Conservation (phyloP, 2,329 filamentous ascomycete genomes). For the Alternaria sp. region DNA sequence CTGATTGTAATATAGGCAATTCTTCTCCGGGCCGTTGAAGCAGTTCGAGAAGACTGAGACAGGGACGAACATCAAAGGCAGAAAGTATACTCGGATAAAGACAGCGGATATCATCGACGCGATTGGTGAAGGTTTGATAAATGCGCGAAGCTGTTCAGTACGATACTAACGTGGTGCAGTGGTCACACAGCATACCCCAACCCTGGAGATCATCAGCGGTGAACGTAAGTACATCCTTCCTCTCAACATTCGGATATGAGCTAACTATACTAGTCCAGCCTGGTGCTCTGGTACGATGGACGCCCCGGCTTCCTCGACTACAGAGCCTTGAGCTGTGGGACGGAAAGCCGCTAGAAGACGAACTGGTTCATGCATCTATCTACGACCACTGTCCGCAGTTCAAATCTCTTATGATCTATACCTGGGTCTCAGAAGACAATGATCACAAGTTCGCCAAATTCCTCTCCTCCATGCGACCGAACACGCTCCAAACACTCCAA, state of each 20-base stretch:
- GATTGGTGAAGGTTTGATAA: constrained; percentile 55
- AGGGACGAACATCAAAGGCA: constrained; percentile 31
- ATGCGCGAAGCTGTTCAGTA: background rate
- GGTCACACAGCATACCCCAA: constrained; percentile 57
- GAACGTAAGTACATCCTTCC: constrained; percentile 47
- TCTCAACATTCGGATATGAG: background rate
- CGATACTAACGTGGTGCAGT: constrained; percentile 38
- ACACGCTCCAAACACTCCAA: constrained; percentile 66
- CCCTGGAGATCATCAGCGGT: constrained; percentile 66
- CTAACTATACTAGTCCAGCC: constrained; percentile 53
- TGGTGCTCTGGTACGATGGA: constrained; percentile 63
- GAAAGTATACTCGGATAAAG: constrained; percentile 47
- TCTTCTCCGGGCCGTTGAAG: constrained; percentile 59
- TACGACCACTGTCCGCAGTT: constrained; percentile 67
- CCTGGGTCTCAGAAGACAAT: constrained; percentile 56
- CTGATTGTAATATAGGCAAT: constrained; percentile 48
- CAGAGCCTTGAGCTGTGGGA: constrained; percentile 66
- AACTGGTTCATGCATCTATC: constrained; percentile 61
- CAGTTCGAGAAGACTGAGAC: constrained; percentile 49
- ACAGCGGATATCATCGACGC: constrained; percentile 53
- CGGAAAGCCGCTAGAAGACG: constrained; percentile 64
- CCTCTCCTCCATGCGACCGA: constrained; percentile 61
- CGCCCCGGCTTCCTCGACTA: constrained; percentile 64
- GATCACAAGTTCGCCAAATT: constrained; percentile 67
- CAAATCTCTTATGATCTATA: constrained; percentile 64